Evolutionary conservation across 2,329 filamentous ascomycete genomes (phyloP), one percentile per base, ranked within the genome.

Genomic region (Clonostachys rhizophaga): DNA sequence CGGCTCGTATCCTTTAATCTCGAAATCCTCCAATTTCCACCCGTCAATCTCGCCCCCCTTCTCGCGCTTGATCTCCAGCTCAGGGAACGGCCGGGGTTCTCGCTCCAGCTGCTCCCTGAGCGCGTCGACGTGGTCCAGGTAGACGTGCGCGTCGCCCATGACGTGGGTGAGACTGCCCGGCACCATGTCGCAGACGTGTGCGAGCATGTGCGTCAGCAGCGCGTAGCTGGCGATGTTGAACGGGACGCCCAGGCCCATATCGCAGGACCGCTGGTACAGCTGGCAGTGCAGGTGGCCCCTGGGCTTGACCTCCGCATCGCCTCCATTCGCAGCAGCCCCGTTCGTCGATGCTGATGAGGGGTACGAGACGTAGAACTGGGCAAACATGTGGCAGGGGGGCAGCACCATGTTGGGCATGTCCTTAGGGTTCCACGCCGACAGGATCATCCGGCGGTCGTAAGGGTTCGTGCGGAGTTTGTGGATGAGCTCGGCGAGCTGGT

Each of bases 171-270:
- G 77, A 45, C 82, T 92, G 0, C 92, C 94, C 0, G 94, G 91
- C 1, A 89, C 79, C 47, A 99, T 68, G 55, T 91, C 86, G 60
- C 87, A 91, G 11, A 87, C 90, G 62, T 91, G 86, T 1, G 94
- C 92, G 42, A 99, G 72, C 87, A 99, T 97, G 66, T 97, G 91
- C 40, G 91, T 96, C 39, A 99, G 74, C 48, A 99, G 74, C 34
- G 94, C 91, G 69, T 99, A 99, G 53, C 83, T 89, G 1, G 92
- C 94, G 58, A 99, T 97, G 65, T 99, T 99, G 74, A 99, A 99
- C 1, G 94, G 94, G 18, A 97, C 91, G 8, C 91, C 94, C 1
- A 99, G 83, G 1, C 94, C 94, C 89, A 97, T 96, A 64, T 99
- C 94, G 70, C 91, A 96, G 6, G 85, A 91, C 5, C 94, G 79